Conservation (phyloP, 371 early-diverging fungal species). For the Gilbertella persicaria region DNA sequence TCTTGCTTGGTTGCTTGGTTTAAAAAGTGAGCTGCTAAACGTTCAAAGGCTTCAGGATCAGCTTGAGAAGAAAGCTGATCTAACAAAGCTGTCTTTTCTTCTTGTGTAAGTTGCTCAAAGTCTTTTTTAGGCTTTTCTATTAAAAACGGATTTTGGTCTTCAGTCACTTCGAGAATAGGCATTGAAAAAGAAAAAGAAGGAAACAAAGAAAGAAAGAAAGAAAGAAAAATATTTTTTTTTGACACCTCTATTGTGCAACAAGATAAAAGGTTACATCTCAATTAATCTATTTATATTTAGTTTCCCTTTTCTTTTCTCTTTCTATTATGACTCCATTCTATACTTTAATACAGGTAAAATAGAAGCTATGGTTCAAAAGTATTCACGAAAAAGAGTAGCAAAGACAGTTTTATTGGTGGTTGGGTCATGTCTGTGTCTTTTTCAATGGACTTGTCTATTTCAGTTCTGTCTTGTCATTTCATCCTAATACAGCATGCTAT, state of each 20-base stretch:
- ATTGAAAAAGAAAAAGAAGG: constrained; percentile 1
- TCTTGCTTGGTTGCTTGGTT: constrained; percentile 18
- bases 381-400: no score
- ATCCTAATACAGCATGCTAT: constrained; percentile 49
- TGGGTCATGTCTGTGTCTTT: constrained; percentile 44
- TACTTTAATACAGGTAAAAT: no score
- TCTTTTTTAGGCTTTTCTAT: constrained; percentile 1
- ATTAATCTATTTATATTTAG: no score
- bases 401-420: constrained; percentile 62
- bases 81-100: constrained; percentile 32
- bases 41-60: constrained; percentile 32
- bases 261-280: no score
- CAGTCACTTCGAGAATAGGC: constrained; percentile 25
- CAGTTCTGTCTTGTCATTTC: constrained; percentile 36
- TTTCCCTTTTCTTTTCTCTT: no score
- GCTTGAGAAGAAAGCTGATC: constrained; percentile 35
- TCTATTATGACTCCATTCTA: no score
- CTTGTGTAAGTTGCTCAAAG: constrained; percentile 25
- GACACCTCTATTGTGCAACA: no score
- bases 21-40: constrained; percentile 19
- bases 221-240: background rate
- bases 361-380: no score
- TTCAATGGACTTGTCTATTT: constrained; percentile 37
- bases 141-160: constrained; percentile 20
- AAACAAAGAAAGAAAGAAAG: background rate